Evolutionary conservation across 768 basidiomycete species (phyloP).

Genomic region (Termitomyces eurrhizus): DNA sequence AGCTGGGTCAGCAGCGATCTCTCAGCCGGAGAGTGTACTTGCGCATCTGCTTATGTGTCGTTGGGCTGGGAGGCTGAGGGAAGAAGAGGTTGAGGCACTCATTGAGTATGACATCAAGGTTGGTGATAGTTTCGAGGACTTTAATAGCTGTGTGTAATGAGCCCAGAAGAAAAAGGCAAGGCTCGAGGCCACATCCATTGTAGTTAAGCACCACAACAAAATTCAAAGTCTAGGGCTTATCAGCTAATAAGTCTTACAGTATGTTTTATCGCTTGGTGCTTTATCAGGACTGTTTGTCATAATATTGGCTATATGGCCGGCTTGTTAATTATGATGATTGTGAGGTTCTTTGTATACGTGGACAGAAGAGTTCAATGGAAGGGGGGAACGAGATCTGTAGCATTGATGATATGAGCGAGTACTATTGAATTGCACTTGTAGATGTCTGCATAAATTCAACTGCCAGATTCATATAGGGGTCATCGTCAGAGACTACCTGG

Average conservation of each 20-base stretch:
- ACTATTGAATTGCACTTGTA: slow-evolving; percentile 16
- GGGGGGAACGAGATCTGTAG: no score
- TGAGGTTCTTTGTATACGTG: no score
- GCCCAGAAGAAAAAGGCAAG: neutral
- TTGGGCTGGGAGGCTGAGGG: slow-evolving; percentile 18
- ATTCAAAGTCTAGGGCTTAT: no score
- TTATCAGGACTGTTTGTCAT: no score
- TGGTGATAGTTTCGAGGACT: slow-evolving; percentile 32
- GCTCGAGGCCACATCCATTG: no score
- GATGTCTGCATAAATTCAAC: slow-evolving; percentile 18
- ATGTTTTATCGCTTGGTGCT: no score
- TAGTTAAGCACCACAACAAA: no score
- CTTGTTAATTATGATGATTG: no score
- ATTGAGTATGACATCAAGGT: slow-evolving; percentile 48
- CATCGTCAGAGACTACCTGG: slow-evolving; percentile 13
- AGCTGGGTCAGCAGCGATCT: slow-evolving; percentile 26
- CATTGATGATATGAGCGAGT: no score
- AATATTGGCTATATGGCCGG: no score
- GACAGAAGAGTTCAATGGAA: no score
- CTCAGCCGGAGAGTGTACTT: slow-evolving; percentile 39
- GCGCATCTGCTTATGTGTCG: neutral
- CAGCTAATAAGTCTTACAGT: no score
- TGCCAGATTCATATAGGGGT: slow-evolving; percentile 16
- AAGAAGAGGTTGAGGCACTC: slow-evolving; percentile 47
- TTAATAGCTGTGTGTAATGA: slow-evolving; percentile 30